Conservation (phyloP, 2,329 filamentous ascomycete species). For the Colletotrichum tofieldiae region DNA sequence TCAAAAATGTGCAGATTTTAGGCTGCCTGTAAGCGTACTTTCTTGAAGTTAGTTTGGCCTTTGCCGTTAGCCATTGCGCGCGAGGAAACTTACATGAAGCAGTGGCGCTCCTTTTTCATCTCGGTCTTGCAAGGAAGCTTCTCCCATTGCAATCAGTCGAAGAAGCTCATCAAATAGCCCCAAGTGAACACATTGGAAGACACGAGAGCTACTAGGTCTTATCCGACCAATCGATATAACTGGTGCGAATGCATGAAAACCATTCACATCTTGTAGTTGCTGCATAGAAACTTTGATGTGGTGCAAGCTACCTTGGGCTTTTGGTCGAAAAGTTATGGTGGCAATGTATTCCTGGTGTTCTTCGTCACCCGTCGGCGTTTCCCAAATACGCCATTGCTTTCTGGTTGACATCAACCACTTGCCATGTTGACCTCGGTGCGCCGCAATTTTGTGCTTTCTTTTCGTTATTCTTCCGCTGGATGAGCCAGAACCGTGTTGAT, state of each 20-base stretch:
- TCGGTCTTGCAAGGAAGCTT: slow-evolving; percentile 14
- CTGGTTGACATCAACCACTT: background rate
- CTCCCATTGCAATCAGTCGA: background rate
- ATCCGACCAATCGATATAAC: background rate
- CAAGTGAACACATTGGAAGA: background rate
- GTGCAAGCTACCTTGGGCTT: background rate
- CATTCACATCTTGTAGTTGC: background rate
- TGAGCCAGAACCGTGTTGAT: background rate
- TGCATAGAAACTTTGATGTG: background rate
- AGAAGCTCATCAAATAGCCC: background rate
- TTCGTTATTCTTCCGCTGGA: background rate
- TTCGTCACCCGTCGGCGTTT: background rate
- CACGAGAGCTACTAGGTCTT: background rate
- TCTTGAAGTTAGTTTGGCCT: background rate
- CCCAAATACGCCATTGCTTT: background rate
- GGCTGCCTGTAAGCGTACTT: background rate
- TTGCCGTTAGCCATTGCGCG: background rate
- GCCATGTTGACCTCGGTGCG: background rate
- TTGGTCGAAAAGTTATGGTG: background rate
- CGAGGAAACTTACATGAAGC: slow-evolving; percentile 1
- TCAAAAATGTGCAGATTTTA: background rate
- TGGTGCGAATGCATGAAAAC: background rate
- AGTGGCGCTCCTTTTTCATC: background rate
- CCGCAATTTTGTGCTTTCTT: background rate
- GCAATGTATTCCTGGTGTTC: background rate